phyloP scores from a whole-genome alignment of 768 basidiomycete genomes.

The Psilocybe azurescens region DNA sequence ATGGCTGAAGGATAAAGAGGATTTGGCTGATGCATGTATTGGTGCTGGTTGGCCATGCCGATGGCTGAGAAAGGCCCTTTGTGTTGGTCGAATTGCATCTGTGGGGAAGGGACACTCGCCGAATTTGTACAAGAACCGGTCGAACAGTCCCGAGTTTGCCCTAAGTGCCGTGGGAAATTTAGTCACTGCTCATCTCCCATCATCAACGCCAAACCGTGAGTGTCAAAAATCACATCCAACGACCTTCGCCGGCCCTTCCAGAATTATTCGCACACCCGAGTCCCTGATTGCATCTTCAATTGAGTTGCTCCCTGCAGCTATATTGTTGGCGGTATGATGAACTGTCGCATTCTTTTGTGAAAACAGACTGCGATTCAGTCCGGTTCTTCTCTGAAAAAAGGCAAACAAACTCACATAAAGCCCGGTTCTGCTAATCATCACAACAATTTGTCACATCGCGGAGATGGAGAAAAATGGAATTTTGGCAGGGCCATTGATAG shows the following conservation, averaged over 20 bases:
- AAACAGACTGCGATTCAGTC: neutral
- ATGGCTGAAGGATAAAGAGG: conserved; percentile 11
- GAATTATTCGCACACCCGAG: neutral
- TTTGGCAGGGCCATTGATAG: neutral
- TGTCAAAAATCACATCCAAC: neutral
- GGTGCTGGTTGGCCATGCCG: conserved; percentile 22
- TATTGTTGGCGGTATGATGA: neutral
- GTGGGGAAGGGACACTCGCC: conserved; percentile 26
- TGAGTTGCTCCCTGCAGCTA: neutral
- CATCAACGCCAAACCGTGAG: conserved; percentile 1
- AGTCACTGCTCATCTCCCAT: neutral
- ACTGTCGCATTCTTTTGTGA: neutral
- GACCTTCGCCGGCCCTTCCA: neutral
- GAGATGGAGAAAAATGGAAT: neutral
- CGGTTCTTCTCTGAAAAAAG: neutral
- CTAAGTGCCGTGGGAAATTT: conserved; percentile 32
- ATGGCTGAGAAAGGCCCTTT: conserved; percentile 12
- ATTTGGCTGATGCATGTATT: conserved; percentile 21
- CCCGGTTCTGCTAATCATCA: neutral
- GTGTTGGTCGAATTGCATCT: conserved; percentile 22
- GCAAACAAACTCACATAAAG: neutral
- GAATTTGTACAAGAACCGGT: conserved; percentile 28
- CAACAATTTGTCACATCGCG: neutral
- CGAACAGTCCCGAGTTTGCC: conserved; percentile 31
- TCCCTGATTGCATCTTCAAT: neutral